A percentile compares a stretch with the other conserved stretches of the same genome.
These are phyloP conservation scores for Alternaria sp. DNA, from an alignment of 2,329 filamentous ascomycete species.

Conservation along the genomic window DNA sequence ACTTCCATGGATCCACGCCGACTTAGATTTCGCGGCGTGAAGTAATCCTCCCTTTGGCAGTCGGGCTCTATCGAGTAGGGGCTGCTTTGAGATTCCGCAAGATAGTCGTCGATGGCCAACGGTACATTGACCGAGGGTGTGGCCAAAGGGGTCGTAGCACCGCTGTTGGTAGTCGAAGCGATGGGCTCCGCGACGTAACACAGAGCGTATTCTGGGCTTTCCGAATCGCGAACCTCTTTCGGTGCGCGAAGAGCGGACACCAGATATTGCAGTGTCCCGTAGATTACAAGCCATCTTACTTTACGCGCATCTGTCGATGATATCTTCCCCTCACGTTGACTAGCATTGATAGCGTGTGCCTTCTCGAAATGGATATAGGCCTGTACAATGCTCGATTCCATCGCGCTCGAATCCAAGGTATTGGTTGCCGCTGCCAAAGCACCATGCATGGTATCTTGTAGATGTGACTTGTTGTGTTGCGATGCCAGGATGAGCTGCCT, in stretches of 20 bases:
- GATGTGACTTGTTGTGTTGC: constrained; percentile 56
- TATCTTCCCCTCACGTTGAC: constrained; percentile 64
- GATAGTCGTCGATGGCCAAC: constrained; percentile 25
- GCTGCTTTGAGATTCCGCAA: constrained; percentile 17
- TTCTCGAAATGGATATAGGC: constrained; percentile 77
- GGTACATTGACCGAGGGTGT: constrained; percentile 19
- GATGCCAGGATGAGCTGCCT: constrained; percentile 47
- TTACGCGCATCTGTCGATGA: constrained; percentile 74
- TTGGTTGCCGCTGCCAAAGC: constrained; percentile 63
- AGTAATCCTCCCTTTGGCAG: constrained; percentile 55
- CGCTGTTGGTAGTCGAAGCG: constrained; percentile 45
- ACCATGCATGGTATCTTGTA: constrained; percentile 60
- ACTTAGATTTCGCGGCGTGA: constrained; percentile 34
- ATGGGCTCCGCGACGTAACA: constrained; percentile 57
- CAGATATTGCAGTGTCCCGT: constrained; percentile 76
- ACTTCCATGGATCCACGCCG: constrained; percentile 42
- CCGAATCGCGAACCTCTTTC: constrained; percentile 66
- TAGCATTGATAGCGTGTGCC: constrained; percentile 60
- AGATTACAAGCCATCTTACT: constrained; percentile 79
- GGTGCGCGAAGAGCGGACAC: constrained; percentile 69
- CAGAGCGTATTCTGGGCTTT: constrained; percentile 66
- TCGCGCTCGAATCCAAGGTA: constrained; percentile 42
- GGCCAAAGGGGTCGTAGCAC: constrained; percentile 22
- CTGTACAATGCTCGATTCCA: constrained; percentile 64
- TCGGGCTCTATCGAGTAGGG: constrained; percentile 53